Percentiles rank a stretch among this genome's conserved stretches.
These are phyloP conservation scores for Yamadazyma atlantica DNA, from an alignment of 1,139 yeast genomes.

Conservation along the genomic window DNA sequence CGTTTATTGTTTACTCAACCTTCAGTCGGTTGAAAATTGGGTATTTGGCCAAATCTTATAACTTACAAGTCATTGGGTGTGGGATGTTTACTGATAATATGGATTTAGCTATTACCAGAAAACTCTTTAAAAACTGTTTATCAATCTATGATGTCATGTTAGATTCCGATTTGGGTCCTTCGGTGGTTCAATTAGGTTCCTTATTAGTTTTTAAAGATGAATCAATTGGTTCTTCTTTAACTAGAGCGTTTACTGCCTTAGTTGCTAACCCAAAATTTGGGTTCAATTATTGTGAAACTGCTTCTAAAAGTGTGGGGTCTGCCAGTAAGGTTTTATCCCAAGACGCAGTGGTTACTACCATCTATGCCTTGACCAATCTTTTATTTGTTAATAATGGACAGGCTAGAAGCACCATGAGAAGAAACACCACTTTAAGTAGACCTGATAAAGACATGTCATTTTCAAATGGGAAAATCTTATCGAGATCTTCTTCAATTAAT, in stretches of 20 bases:
- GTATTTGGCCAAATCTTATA: constrained; percentile 39
- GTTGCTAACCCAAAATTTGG: constrained; percentile 44
- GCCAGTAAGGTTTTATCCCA: constrained; percentile 57
- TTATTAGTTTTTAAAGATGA: constrained; percentile 50
- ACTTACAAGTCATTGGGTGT: constrained; percentile 43
- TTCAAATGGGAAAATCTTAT: constrained; percentile 8
- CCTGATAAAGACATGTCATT: constrained; percentile 17
- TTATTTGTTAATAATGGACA: constrained; percentile 48
- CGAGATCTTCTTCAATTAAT: constrained; percentile 10
- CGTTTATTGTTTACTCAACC: constrained; percentile 45
- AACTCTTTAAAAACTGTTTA: constrained; percentile 38
- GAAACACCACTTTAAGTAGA: constrained; percentile 23
- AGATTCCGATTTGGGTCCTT: constrained; percentile 46
- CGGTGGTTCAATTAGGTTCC: constrained; percentile 55
- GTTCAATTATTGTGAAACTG: constrained; percentile 30
- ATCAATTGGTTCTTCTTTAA: constrained; percentile 45
- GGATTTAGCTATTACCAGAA: constrained; percentile 31
- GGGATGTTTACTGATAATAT: constrained; percentile 44
- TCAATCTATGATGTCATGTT: constrained; percentile 44
- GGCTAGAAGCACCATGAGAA: constrained; percentile 25
- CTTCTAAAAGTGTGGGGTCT: constrained; percentile 43
- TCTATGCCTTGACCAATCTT: constrained; percentile 79
- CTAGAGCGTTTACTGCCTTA: constrained; percentile 50
- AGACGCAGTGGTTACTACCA: constrained; percentile 82
- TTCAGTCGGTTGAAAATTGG: constrained; percentile 39